Evolutionary conservation across 805 yeast genomes (phyloP).

Genomic region (Komagataella pseudopastoris): DNA sequence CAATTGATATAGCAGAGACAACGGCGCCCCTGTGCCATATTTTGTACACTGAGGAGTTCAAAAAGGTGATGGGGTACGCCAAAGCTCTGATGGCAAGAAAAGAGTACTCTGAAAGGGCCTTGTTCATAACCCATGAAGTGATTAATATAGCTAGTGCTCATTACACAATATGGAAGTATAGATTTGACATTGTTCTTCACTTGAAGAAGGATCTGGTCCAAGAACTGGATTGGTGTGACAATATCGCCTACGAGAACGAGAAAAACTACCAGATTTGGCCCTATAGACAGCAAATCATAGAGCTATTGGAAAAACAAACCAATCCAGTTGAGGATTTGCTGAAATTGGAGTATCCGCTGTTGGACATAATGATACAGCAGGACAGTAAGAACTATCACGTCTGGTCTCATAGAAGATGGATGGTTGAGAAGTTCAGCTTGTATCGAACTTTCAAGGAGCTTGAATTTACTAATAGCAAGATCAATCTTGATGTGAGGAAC

Average conservation of each 20-base stretch:
- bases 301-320: constrained; percentile 9
- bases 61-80: constrained; percentile 42
- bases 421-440: constrained; percentile 41
- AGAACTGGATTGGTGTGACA: constrained; percentile 74
- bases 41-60: constrained; percentile 62
- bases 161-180: constrained; percentile 78
- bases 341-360: constrained; percentile 50
- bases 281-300: constrained; percentile 60
- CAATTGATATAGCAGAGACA: constrained; percentile 1
- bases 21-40: constrained; percentile 37
- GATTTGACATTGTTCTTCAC: constrained; percentile 35
- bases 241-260: constrained; percentile 58
- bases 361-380: constrained; percentile 53
- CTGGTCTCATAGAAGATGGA: constrained; percentile 89
- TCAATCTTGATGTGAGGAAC: constrained; percentile 61
- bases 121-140: constrained; percentile 48
- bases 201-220: constrained; percentile 23
- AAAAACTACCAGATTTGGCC: constrained; percentile 98
- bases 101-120: constrained; percentile 62
- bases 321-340: constrained; percentile 18
- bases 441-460: constrained; percentile 34
- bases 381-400: constrained; percentile 93
- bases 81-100: constrained; percentile 41
- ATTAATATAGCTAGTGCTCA: constrained; percentile 74
- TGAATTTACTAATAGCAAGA: constrained; percentile 29